phyloP scores from a whole-genome alignment of 768 basidiomycete species.

The Boletus sensibilis region DNA sequence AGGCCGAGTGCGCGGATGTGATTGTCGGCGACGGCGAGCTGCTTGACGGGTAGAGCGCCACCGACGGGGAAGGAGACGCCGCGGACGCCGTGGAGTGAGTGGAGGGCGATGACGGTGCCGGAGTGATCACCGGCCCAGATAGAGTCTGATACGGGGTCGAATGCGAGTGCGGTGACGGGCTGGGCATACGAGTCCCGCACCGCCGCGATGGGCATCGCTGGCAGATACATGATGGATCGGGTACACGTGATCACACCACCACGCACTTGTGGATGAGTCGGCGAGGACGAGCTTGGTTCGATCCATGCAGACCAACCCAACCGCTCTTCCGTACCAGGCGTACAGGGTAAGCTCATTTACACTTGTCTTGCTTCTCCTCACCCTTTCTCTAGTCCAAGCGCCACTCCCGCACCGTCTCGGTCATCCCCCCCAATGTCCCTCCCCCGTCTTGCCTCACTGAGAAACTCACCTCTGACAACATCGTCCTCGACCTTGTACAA shows the following conservation, averaged over 20 bases:
- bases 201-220: constrained; percentile 16
- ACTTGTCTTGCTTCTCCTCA: background rate
- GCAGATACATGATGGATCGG: constrained; percentile 20
- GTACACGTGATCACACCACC: constrained; percentile 15
- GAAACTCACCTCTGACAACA: constrained; percentile 10
- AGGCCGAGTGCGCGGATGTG: constrained; percentile 66
- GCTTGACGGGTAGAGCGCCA: constrained; percentile 65
- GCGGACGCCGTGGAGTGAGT: constrained; percentile 58
- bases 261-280: too few relatives aligned
- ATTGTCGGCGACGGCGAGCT: constrained; percentile 74
- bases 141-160: constrained; percentile 89
- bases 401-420: constrained; percentile 42
- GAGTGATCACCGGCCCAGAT: constrained; percentile 81
- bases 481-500: constrained; percentile 4
- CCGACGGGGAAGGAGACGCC: constrained; percentile 77
- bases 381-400: constrained; percentile 41
- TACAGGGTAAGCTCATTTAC: constrained; percentile 39
- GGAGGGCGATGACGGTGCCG: constrained; percentile 69
- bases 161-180: constrained; percentile 73
- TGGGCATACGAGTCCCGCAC: too few relatives aligned
- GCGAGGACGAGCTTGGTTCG: too few relatives aligned
- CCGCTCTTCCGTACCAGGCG: constrained; percentile 48
- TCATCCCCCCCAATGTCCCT: constrained; percentile 24
- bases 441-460: constrained; percentile 24
- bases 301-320: constrained; percentile 14